Evolutionary conservation across 1,284 basidiomycete genomes (phyloP), one percentile per base, ranked within the genome.

Genomic region (Rhodotorula sp.): DNA sequence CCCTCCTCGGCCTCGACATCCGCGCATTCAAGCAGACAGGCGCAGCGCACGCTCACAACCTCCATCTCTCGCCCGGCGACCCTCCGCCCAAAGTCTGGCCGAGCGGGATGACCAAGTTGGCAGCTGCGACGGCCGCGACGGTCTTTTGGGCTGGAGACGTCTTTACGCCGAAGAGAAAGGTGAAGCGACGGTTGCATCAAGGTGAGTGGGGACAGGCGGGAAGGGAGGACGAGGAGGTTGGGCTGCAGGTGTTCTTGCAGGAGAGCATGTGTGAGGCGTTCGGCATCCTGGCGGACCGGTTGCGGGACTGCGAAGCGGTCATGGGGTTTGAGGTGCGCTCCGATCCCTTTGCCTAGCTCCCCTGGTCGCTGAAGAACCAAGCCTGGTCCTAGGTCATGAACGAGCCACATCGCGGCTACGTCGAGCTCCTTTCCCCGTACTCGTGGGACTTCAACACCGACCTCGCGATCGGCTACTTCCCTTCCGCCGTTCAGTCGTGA

Each of bases 401-500:
- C 77, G 95, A 99, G 80, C 95, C 95, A 1, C 94, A 99, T 81
- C 85, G 89, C 77, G 96, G 95, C 32, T 96, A 94, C 78, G 87
- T 96, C 70, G 87, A 90, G 66, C 82, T 95, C 5, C 84, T 87
- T 52, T 92, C 91, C 4, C 85, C 97, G 62, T 88, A 97, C 76
- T 83, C 83, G 44, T 98, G 92, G 82, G 89, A 97, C 80, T 94
- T 96, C 81, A 93, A 92, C 73, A 96, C 94, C 17, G 94, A 98
- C 78, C 85, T 99, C 10, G 93, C 97, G 77, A 85, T 97, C 36
- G 88, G 89, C 22, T 84, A 89, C 79, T 87, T 89, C 77, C 80
- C 81, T 0, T 74, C 76, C 1, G 72, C 81, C 1, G 66, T 79
- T 0, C 79, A 82, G 63, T 70, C 91, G 62, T 72, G 27, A 20